phyloP scores from a whole-genome alignment of 345 rosid genomes.

The Boechera retrofracta region DNA sequence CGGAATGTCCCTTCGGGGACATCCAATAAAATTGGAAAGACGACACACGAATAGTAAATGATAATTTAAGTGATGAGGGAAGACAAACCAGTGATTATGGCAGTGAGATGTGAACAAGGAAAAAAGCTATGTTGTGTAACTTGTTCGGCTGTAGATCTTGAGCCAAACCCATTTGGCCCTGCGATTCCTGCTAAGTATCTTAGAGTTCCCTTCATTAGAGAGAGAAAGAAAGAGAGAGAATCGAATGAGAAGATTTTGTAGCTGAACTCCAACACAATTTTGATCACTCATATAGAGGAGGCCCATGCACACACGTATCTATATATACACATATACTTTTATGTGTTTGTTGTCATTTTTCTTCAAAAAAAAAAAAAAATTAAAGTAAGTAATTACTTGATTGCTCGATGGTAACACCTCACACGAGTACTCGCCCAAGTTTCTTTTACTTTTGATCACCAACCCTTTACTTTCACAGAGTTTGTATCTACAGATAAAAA shows the following conservation, averaged over 20 bases:
- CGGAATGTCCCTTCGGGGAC: neutral
- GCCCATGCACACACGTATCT: conserved; percentile 44
- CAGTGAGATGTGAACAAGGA: conserved; percentile 47
- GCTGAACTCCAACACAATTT: conserved; percentile 10
- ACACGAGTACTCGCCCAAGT: conserved; percentile 41
- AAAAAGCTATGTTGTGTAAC: conserved; percentile 53
- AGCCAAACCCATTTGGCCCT: conserved; percentile 97
- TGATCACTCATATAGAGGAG: conserved; percentile 37
- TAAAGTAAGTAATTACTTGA: conserved; percentile 38
- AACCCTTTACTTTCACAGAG: conserved; percentile 29
- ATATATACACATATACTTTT: conserved; percentile 13
- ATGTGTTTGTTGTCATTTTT: conserved; percentile 25
- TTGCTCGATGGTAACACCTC: conserved; percentile 45
- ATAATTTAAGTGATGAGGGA: neutral
- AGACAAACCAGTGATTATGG: conserved; percentile 47
- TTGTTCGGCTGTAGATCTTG: conserved; percentile 87
- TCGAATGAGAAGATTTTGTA: neutral
- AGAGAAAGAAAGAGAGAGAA: conserved; percentile 38
- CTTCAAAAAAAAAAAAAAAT: neutral
- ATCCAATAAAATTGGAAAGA: neutral
- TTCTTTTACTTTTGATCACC: conserved; percentile 40
- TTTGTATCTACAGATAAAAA: conserved; percentile 36
- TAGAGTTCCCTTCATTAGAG: conserved; percentile 73
- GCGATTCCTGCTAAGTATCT: conserved; percentile 87
- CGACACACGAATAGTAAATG: neutral